Conservation (phyloP, 225 moss, liverwort and hornwort genomes). For the Sphagnum tenellum region DNA sequence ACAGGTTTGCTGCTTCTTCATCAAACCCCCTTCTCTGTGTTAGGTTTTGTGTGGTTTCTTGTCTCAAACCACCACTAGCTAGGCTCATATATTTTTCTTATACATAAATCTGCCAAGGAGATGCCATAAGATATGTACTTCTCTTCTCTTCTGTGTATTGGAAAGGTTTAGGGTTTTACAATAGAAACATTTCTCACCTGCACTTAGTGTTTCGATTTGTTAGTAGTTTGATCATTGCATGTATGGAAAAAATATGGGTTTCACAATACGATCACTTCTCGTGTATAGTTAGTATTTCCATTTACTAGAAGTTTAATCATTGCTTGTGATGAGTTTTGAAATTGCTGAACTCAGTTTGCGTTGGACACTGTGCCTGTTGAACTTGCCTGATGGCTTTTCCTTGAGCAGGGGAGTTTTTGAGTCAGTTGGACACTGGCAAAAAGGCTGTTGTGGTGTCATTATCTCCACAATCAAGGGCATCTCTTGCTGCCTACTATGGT, state of each 20-base stretch:
- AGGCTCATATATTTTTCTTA: too few species aligned
- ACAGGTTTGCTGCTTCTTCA: constrained; percentile 15
- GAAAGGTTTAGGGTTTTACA: too few species aligned
- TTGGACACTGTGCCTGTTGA: background rate
- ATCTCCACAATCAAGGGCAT: constrained; percentile 94
- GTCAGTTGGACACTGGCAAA: constrained; percentile 30
- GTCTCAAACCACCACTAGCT: too few species aligned
- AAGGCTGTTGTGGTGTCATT: constrained; percentile 90
- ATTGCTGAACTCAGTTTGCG: background rate
- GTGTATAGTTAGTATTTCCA: background rate
- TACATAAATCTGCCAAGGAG: too few species aligned
- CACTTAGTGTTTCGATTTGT: too few species aligned
- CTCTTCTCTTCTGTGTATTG: too few species aligned
- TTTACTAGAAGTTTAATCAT: background rate
- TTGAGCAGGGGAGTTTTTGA: constrained; percentile 55
- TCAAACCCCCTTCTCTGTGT: too few species aligned
- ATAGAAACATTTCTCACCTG: too few species aligned
- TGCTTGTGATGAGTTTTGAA: background rate
- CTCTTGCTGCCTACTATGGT: constrained; percentile 73
- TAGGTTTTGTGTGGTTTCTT: too few species aligned
- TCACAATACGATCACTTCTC: background rate
- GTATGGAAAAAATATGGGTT: too few species aligned
- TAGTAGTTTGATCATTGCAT: too few species aligned
- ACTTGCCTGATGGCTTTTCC: background rate
- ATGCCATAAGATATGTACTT: too few species aligned